Percentiles rank a stretch among this genome's conserved stretches.
These are phyloP conservation scores for Lichtheimia ornata DNA, from an alignment of 371 early-diverging fungal genomes.

Conservation along the genomic window DNA sequence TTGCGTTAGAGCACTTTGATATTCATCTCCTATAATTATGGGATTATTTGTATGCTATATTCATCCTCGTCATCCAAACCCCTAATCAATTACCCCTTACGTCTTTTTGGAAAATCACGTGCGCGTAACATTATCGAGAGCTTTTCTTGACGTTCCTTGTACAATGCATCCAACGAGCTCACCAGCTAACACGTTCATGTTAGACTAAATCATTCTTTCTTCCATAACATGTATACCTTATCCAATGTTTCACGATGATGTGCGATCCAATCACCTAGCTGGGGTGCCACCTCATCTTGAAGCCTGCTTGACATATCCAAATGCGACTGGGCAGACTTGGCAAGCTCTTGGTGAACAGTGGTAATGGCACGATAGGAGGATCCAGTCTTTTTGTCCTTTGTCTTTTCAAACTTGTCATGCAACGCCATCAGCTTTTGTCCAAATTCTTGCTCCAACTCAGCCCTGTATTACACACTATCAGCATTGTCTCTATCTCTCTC, in stretches of 20 bases:
- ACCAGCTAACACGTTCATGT: slow-evolving; percentile 3
- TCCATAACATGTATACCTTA: slow-evolving; percentile 4
- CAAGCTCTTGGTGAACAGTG: slow-evolving; percentile 28
- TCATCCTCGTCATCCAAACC: too few species aligned
- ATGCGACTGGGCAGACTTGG: slow-evolving; percentile 36
- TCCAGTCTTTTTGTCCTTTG: slow-evolving; percentile 12
- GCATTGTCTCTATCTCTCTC: background rate
- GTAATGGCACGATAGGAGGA: slow-evolving; percentile 3
- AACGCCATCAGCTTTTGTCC: slow-evolving; percentile 31
- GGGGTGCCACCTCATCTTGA: slow-evolving; percentile 19
- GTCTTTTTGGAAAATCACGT: slow-evolving; percentile 1
- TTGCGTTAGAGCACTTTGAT: slow-evolving; percentile 10
- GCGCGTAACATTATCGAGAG: background rate
- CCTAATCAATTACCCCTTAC: background rate
- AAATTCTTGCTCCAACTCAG: slow-evolving; percentile 31
- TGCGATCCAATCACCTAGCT: slow-evolving; percentile 27
- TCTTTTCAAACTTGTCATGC: background rate
- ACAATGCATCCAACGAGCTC: background rate
- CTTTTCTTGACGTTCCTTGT: slow-evolving; percentile 12
- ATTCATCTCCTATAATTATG: background rate
- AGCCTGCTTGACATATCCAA: slow-evolving; percentile 33
- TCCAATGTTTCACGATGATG: slow-evolving; percentile 12
- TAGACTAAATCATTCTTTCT: background rate
- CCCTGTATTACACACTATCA: slow-evolving; percentile 5
- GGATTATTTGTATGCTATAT: too few species aligned